Percentiles rank a stretch among this genome's conserved stretches.
Evolutionary conservation across 768 basidiomycete species (phyloP).

Genomic region (Brasilioporus rufonigricans): DNA sequence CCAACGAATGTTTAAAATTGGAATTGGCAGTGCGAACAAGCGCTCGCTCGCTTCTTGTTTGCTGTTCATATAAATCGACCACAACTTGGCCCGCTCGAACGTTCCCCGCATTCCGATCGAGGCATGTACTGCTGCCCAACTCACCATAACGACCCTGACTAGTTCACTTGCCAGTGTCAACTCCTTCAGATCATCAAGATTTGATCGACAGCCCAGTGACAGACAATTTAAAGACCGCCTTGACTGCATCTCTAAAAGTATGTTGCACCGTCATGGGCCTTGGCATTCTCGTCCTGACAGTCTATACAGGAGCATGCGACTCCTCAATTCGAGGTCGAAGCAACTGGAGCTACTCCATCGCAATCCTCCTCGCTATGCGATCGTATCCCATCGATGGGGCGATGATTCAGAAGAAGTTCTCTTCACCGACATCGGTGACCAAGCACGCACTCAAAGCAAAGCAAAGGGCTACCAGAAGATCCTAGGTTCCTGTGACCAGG

Average conservation of each 20-base stretch:
- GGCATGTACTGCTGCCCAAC: not conserved
- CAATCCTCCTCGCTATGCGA: constrained; percentile 15
- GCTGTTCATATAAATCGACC: too few species aligned
- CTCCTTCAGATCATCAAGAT: not conserved
- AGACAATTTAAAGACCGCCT: not conserved
- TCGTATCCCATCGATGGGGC: constrained; percentile 30
- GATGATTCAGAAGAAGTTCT: constrained; percentile 20
- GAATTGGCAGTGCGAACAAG: too few species aligned
- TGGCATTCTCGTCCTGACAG: not conserved
- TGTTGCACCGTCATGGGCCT: not conserved
- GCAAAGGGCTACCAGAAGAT: constrained; percentile 25
- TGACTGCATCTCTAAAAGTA: not conserved
- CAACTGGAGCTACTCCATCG: constrained; percentile 16
- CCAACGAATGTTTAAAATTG: too few species aligned
- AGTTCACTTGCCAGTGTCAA: not conserved
- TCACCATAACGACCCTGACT: not conserved
- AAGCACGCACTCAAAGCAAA: constrained; percentile 6
- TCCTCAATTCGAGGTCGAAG: constrained; percentile 17
- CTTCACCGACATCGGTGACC: constrained; percentile 25
- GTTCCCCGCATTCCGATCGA: not conserved
- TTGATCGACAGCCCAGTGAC: not conserved
- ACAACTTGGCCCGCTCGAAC: too few species aligned
- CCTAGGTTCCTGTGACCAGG: constrained; percentile 17
- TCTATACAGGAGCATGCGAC: constrained; percentile 19
- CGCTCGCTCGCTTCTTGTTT: too few species aligned